Base-by-base conservation (phyloP, 192 early-diverging fungal genomes). In the Rhizophagus sp. region DNA sequence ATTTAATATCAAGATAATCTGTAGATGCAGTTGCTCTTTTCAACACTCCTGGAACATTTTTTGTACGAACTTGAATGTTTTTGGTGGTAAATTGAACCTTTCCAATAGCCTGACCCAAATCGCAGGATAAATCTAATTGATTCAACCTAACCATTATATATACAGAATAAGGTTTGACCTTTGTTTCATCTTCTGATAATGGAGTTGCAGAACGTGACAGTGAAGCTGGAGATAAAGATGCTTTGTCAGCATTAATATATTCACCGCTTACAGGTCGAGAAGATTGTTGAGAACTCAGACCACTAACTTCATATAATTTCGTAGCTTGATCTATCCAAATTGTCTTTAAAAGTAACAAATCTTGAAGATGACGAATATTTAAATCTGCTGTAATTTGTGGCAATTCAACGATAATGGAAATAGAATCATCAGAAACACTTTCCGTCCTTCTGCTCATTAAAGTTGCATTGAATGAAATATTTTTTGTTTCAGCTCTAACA, bases 311-410 rank as follows among this genome's bases (percentile, higher is more conserved):
- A 68, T 85, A 75, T 66, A 83, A 39, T 63, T 88, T 78, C 76
- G 83, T 86, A 62, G 84, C 82, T 49, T 87, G 88, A 34, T 85
- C 85, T 76, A 94, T 83, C 94, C 94, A 95, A 10, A 92, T 83
- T 10, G 88, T 84, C 27, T 91, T 86, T 73, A 95, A 88, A 10
- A 92, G 78, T 70, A 95, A 86, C 25, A 94, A 82, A 77, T 94
- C 93, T 83, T 95, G 93, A 6, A 94, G 80, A 73, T 94, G 90
- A 1, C 92, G 86, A 39, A 94, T 84, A 73, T 94, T 94, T 63
- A 94, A 79, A 65, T 85, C 87, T 10, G 81, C 86, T 4, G 78
- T 52, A 61, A 93, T 86, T 39, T 81, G 80, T 10, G 90, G 86
- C 19, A 94, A 79, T 64, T 90, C 89, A 10, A 93, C 82, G 24